Conservation (phyloP, 768 basidiomycete species). For the Gymnopilus junonius region DNA sequence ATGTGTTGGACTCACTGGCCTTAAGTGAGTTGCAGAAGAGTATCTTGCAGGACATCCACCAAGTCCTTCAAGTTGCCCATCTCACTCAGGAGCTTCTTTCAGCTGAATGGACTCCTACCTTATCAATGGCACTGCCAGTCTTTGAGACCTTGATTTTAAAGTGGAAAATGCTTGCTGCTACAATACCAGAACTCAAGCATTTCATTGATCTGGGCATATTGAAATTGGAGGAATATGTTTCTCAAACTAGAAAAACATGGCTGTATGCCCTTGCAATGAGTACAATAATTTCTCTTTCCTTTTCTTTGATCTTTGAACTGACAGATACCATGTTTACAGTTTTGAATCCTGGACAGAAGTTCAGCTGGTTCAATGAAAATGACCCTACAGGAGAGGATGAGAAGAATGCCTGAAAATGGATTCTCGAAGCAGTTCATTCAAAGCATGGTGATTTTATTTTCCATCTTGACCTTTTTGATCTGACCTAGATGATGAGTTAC, state of each 20-base stretch:
- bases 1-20: no score
- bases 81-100: conserved; percentile 37
- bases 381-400: no score
- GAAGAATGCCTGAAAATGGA: no score
- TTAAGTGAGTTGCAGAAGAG: no score
- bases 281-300: conserved; percentile 10
- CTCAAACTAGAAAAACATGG: conserved; percentile 23
- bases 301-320: no score
- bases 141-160: conserved; percentile 33
- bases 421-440: no score
- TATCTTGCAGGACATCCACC: conserved; percentile 32
- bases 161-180: conserved; percentile 14
- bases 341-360: no score
- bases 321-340: no score
- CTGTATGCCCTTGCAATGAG: conserved; percentile 37
- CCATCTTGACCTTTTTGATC: no score
- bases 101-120: conserved; percentile 36
- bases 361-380: no score
- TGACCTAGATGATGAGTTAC: no score
- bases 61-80: conserved; percentile 33
- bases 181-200: conserved; percentile 27
- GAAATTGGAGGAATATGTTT: conserved; percentile 38
- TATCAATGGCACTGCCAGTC: conserved; percentile 33
- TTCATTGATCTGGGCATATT: conserved; percentile 28
- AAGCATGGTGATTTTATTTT: no score